Evolutionary conservation across 192 early-diverging fungal species (phyloP).

Genomic region (Geosiphon pyriformis): DNA sequence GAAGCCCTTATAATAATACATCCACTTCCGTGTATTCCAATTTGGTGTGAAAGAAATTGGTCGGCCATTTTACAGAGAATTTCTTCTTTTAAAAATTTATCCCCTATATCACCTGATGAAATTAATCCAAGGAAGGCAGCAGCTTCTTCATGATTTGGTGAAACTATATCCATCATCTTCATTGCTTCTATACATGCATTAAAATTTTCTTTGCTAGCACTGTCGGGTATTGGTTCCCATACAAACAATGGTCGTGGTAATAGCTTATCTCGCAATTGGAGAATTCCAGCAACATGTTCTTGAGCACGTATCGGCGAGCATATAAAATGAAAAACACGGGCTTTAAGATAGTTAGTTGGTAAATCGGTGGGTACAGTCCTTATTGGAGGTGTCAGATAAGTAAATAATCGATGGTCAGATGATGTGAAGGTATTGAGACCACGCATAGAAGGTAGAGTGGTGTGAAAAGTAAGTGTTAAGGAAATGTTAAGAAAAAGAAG

Average conservation of each 20-base stretch:
- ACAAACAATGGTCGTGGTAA: slow-evolving; percentile 27
- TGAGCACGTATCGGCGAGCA: slow-evolving; percentile 28
- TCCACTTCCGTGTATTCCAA: slow-evolving; percentile 20
- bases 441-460: slow-evolving; percentile 29
- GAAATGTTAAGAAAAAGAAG: slow-evolving; percentile 28
- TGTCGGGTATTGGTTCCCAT: slow-evolving; percentile 42
- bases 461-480: slow-evolving; percentile 23
- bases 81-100: background rate
- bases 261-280: slow-evolving; percentile 21
- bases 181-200: slow-evolving; percentile 18
- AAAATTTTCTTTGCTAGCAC: slow-evolving; percentile 26
- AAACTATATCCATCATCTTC: slow-evolving; percentile 29
- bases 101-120: slow-evolving; percentile 1
- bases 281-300: slow-evolving; percentile 18
- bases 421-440: slow-evolving; percentile 35
- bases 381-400: slow-evolving; percentile 35
- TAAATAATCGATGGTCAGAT: slow-evolving; percentile 34
- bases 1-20: slow-evolving; percentile 37
- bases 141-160: slow-evolving; percentile 44
- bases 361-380: slow-evolving; percentile 30
- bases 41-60: slow-evolving; percentile 15
- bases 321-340: slow-evolving; percentile 34
- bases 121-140: slow-evolving; percentile 31
- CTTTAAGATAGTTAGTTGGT: slow-evolving; percentile 31
- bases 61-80: slow-evolving; percentile 24